These are phyloP conservation scores for Capronia coronata DNA, from an alignment of 2,329 filamentous ascomycete species.

Conservation along the genomic window DNA sequence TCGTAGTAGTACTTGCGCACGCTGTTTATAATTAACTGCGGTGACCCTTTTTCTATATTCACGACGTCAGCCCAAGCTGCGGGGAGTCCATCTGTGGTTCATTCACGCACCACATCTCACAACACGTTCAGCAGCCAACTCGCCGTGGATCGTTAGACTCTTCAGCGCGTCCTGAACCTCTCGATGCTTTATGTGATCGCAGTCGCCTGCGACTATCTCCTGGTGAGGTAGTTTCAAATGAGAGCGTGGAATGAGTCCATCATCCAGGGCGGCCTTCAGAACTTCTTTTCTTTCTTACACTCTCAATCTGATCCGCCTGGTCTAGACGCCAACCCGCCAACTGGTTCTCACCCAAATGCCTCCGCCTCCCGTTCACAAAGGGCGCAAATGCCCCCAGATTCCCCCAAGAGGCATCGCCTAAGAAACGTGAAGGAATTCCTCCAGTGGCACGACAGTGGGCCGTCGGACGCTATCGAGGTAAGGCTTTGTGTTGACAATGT, in stretches of 20 bases:
- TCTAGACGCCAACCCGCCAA: conserved; percentile 3
- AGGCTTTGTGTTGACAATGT: conserved; percentile 1
- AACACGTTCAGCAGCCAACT: background rate
- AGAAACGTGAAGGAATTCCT: conserved; percentile 8
- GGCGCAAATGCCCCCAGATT: conserved; percentile 11
- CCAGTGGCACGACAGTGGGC: conserved; percentile 7
- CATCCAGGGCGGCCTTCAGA: conserved; percentile 3
- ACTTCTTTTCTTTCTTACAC: background rate
- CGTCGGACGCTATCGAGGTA: conserved; percentile 12
- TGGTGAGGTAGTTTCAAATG: background rate
- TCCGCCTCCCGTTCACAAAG: conserved; percentile 2
- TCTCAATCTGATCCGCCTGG: background rate
- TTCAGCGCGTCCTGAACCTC: too few relatives aligned
- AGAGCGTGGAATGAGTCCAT: background rate
- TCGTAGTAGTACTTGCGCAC: too few relatives aligned
- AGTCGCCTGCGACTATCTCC: too few relatives aligned
- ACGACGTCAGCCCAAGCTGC: too few relatives aligned
- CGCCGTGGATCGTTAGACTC: too few relatives aligned
- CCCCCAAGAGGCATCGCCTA: conserved; percentile 7
- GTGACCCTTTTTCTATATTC: too few relatives aligned
- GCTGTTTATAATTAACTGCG: too few relatives aligned
- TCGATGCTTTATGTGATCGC: too few relatives aligned
- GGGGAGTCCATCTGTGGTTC: too few relatives aligned
- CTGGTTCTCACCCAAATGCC: conserved; percentile 12
- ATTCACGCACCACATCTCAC: too few relatives aligned